Evolutionary conservation across 2,329 filamentous ascomycete species (phyloP), one percentile per base, ranked within the genome.

Genomic region (Ceratocystis destructans): DNA sequence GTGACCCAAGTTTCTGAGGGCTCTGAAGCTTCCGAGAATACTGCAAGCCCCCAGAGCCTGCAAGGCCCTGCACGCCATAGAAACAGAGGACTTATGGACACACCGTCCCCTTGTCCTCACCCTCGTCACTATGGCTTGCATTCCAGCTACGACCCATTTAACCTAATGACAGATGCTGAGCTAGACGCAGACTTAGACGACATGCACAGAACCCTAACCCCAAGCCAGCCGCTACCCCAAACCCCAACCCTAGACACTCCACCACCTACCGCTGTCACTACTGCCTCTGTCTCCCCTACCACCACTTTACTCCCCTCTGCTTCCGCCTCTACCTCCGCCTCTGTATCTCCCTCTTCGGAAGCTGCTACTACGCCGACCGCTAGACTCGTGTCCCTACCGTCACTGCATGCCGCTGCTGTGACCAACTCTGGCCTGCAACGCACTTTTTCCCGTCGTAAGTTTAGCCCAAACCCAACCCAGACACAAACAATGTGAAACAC

Each of bases 401-500:
- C 88, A 15, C 80, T 94, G 8, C 88, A 88, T 73, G 88, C 88
- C 64, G 85, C 89, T 12, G 88, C 88, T 6, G 86, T 87, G 55
- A 82, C 92, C 75, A 93, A 93, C 73, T 87, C 88, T 33, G 84
- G 89, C 64, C 82, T 90, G 33, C 85, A 88, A 70, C 83, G 82
- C 69, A 83, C 88, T 72, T 79, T 83, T 48, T 82, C 82, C 12
- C 76, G 80, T 73, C 78, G 83, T 85, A 78, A 61, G 79, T 72
- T 3, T 41, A 41, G 37, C 37, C 37, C 37, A 53, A 53, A n/a
- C 17, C n/a, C 12, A 6, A 53, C 7, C 48, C n/a, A 53, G n/a
- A 17, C 28, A 25, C 2, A 20, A 7, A 25, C n/a, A 50, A 10
- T 22, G 6, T 57, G 53, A 57, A 3, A n/a, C 53, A 57, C 31